Base-by-base conservation (phyloP, 352 stramenopile species). In the Pythium rhizo-oryzae region DNA sequence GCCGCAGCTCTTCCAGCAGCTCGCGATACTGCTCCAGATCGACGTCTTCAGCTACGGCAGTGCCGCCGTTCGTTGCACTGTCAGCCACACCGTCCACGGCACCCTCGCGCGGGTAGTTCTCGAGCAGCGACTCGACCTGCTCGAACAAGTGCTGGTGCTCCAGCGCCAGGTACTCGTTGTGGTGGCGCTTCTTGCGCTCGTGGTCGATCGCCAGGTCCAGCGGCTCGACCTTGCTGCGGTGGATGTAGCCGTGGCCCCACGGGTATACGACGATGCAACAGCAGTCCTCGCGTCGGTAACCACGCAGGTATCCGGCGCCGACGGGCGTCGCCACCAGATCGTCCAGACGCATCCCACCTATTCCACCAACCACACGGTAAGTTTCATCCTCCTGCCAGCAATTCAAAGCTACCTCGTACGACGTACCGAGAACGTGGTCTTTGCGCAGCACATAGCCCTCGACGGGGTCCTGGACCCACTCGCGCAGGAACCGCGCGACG, bases 81-180 rank as follows among this genome's bases (percentile, higher is more conserved):
- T 33, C 28, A 33, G 41, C 49, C 19, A 21, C n/a, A 33, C 28
- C 28, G 28, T 33, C 28, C 28, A n/a, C n/a, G n/a, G n/a, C n/a
- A n/a, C n/a, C n/a, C n/a, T 76, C 69, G 0, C 60, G n/a, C 24
- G 74, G 71, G 24, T 81, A 68, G 63, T 85, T 85, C 33, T 85
- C 76, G 49, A 89, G 39, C 12, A 92, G 62, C 18, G 76, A 78
- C 74, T 85, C 80, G 51, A 92, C 78, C 46, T 92, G 79, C 52
- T 91, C 84, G 56, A 77, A 91, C 37, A 92, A 50, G 49, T 89
- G 84, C 72, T 92, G 80, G 62, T 90, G 80, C 58, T 93, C 80
- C 0, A 93, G 69, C 28, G 75, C 71, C 33, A 88, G 67, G 55
- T 69, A 75, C 49, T 75, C 63, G 49, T 75, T 69, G 53, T 69